These are phyloP conservation scores for Colletotrichum sp. DNA, from an alignment of 2,329 filamentous ascomycete genomes.

Conservation along the genomic window DNA sequence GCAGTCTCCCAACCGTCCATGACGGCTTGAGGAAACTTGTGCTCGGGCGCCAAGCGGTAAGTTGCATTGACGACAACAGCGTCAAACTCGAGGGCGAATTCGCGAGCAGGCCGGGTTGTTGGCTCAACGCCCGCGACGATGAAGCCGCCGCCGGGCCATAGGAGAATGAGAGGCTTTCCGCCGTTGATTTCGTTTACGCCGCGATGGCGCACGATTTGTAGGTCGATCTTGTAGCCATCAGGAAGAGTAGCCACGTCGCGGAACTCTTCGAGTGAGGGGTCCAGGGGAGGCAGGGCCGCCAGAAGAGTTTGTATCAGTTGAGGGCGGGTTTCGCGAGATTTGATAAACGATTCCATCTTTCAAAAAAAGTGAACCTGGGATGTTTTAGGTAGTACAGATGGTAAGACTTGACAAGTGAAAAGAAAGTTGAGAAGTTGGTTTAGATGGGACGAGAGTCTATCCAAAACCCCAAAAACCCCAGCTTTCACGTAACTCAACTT, in stretches of 20 bases:
- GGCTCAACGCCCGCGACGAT: constrained; percentile 13
- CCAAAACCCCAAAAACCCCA: neutral
- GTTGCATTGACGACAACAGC: constrained; percentile 50
- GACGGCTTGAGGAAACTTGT: constrained; percentile 50
- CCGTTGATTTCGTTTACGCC: neutral
- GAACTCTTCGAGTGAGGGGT: constrained; percentile 12
- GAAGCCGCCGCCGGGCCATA: neutral
- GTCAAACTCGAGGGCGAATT: constrained; percentile 22
- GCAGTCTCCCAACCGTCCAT: constrained; percentile 49
- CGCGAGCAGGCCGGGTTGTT: neutral
- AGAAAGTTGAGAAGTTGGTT: neutral
- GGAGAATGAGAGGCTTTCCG: neutral
- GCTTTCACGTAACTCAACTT: neutral
- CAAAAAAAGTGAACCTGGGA: neutral
- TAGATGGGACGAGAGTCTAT: neutral
- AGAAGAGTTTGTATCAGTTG: constrained; percentile 1
- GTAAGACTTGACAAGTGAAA: neutral
- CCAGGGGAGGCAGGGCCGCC: neutral
- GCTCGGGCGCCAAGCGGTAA: constrained; percentile 56
- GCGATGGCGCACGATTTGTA: constrained; percentile 2
- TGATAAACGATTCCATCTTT: neutral
- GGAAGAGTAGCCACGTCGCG: neutral
- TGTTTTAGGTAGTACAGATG: neutral
- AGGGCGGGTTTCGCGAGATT: neutral
- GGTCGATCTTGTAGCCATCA: constrained; percentile 6